Conservation (phyloP, 345 rosid species). For the Dimocarpus longan region DNA sequence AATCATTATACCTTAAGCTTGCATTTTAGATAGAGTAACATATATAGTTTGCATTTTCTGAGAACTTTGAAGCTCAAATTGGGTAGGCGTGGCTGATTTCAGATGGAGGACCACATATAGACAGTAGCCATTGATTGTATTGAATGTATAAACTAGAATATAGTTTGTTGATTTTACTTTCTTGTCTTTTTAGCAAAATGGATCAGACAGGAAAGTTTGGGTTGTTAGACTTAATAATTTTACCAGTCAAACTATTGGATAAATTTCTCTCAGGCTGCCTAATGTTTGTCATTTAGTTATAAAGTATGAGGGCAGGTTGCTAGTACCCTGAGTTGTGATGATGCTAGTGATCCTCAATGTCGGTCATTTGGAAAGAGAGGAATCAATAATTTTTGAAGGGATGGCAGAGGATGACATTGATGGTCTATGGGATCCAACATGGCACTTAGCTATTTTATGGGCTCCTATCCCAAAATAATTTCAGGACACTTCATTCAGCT, state of each 20-base stretch:
- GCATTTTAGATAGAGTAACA: not conserved
- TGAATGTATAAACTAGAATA: not conserved
- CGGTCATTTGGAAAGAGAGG: not conserved
- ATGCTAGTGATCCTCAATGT: not conserved
- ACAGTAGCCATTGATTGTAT: not conserved
- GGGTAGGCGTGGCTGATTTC: not conserved
- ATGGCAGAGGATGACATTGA: not conserved
- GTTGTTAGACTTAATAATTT: not conserved
- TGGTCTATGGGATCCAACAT: not conserved
- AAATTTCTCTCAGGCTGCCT: not conserved
- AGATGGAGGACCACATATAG: not conserved
- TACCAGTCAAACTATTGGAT: too few relatives aligned
- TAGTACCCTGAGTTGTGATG: not conserved
- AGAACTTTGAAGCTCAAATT: not conserved
- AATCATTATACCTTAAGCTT: not conserved
- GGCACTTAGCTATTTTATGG: not conserved
- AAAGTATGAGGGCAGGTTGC: not conserved
- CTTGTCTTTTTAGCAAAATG: not conserved
- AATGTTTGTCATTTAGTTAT: not conserved
- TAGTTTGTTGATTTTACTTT: not conserved
- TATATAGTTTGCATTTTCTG: not conserved
- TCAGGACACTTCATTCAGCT: not conserved
- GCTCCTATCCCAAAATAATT: not conserved
- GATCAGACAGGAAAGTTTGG: not conserved
- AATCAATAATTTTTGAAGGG: not conserved